Percentiles rank a stretch among this genome's conserved stretches.
Evolutionary conservation across 2,329 filamentous ascomycete species (phyloP).

Genomic region (Claviceps humidiphila): DNA sequence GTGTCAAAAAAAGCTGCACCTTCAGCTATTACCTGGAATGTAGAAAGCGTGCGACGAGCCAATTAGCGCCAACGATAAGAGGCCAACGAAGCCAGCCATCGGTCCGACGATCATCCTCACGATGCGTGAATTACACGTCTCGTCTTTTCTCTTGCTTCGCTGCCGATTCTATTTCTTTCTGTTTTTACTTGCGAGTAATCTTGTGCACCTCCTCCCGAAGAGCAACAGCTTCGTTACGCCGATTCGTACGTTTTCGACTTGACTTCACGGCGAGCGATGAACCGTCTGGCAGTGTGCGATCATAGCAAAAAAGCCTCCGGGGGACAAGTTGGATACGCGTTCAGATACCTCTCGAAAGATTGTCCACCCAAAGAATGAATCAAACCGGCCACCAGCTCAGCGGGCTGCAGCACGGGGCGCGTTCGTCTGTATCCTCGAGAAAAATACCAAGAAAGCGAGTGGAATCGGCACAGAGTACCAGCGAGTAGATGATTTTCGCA

Average conservation of each 20-base stretch:
- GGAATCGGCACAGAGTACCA: conserved; percentile 42
- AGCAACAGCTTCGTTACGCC: background rate
- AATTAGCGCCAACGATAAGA: conserved; percentile 29
- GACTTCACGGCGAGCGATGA: background rate
- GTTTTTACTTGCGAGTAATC: background rate
- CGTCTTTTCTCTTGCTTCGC: background rate
- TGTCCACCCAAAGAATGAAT: no score
- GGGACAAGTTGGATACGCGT: background rate
- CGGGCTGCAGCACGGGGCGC: background rate
- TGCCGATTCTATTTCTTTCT: background rate
- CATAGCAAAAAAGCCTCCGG: background rate
- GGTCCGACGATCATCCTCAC: conserved; percentile 9
- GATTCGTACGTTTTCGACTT: background rate
- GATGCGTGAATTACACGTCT: background rate
- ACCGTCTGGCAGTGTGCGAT: background rate
- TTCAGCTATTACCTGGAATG: conserved; percentile 54
- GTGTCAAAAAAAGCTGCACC: background rate
- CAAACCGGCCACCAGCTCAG: background rate
- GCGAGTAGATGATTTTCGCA: background rate
- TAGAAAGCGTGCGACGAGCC: conserved; percentile 54
- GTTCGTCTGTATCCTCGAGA: background rate
- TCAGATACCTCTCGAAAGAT: no score
- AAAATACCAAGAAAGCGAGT: conserved; percentile 27
- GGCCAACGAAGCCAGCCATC: conserved; percentile 23
- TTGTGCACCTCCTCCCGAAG: background rate